These are phyloP conservation scores for Alliaria petiolata DNA, from an alignment of 345 rosid genomes.

Conservation along the genomic window DNA sequence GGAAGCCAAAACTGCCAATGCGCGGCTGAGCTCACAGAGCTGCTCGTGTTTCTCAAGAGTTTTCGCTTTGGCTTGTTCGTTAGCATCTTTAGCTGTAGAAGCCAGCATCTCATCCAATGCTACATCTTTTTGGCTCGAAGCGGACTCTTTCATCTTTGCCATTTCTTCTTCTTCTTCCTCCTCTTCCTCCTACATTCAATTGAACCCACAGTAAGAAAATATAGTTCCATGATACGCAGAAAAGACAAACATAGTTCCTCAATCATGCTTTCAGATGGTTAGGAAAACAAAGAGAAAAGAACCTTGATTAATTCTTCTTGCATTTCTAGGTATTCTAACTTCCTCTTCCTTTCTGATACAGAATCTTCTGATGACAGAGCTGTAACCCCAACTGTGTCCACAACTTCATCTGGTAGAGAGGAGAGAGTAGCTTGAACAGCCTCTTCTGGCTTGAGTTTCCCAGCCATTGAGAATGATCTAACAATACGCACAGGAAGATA, in stretches of 20 bases:
- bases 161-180: constrained; percentile 90
- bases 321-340: constrained; percentile 91
- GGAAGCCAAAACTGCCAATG: constrained; percentile 92
- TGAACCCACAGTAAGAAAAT: background rate
- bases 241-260: background rate
- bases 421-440: constrained; percentile 98
- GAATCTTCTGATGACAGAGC: constrained; percentile 89
- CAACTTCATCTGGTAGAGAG: constrained; percentile 94
- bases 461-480: constrained; percentile 88
- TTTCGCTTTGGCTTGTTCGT: constrained; percentile 70
- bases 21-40: constrained; percentile 97
- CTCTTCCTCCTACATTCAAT: constrained; percentile 55
- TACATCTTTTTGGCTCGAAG: constrained; percentile 58
- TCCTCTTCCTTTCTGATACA: constrained; percentile 89
- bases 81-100: constrained; percentile 72
- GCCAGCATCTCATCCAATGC: constrained; percentile 75
- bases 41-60: constrained; percentile 90
- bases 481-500: background rate
- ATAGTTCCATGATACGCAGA: background rate
- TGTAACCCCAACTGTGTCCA: constrained; percentile 89
- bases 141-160: constrained; percentile 77
- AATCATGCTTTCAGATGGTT: background rate
- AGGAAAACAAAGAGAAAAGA: background rate
- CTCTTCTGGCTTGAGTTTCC: constrained; percentile 93
- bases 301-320: constrained; percentile 98